Base-by-base conservation (phyloP, 2,329 filamentous ascomycete species). In the Gaeumannomyces sp. region DNA sequence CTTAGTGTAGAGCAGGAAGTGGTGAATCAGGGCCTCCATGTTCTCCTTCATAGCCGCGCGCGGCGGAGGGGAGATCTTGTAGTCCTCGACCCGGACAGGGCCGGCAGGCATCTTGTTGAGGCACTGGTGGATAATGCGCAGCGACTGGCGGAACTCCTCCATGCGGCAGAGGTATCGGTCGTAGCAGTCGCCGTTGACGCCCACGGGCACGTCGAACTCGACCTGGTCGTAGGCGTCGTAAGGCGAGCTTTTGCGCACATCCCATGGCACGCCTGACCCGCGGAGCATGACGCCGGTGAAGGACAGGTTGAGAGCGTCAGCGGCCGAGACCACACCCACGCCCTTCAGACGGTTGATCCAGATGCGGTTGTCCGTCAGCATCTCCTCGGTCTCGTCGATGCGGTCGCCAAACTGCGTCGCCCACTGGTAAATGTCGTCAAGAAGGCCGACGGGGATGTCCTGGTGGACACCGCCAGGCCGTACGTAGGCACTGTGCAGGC, bases 361-460 rank as follows among this genome's bases (percentile, higher is more conserved):
- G 83, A 99, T 98, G 76, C 96, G 92, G 85, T 99, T 99, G 78
- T 99, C 95, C 58, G 95, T 99, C 72, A 99, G 85, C 81, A 99
- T 90, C 79, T 99, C 95, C 78, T 99, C 95, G 64, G 95, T 98
- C 79, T 99, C 95, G 76, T 99, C 95, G 73, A 99, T 95, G 72
- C 95, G 93, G 82, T 99, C 95, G 73, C 93, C 91, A 73, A 99
- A 99, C 78, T 99, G 95, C 66, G 95, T 99, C 22, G 95, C 95
- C 95, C 95, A 99, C 80, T 98, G 94, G 82, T 99, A 98, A 74
- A 99, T 99, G 76, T 99, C 95, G 76, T 99, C 96, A 62, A 99
- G 88, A 60, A 99, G 88, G 70, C 95, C 95, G 67, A 97, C 75
- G 35, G 95, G 95, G 60, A 99, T 85, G 81, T 99, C 95, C 79